Conservation (phyloP, 2,329 filamentous ascomycete species). For the Exophiala sp. region DNA sequence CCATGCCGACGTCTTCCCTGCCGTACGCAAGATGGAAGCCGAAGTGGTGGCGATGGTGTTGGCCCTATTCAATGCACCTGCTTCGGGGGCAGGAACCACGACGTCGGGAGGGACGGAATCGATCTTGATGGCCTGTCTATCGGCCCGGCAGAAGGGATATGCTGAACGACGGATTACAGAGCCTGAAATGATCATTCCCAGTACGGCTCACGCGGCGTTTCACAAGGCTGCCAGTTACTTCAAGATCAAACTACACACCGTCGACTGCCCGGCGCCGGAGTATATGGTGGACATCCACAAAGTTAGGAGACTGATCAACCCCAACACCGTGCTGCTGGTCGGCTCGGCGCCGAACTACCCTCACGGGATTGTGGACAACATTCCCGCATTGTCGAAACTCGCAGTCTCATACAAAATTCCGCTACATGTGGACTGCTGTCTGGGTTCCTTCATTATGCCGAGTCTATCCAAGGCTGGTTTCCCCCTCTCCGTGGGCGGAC, state of each 20-base stretch:
- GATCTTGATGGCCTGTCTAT: conserved; percentile 90
- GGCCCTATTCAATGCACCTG: conserved; percentile 79
- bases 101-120: conserved; percentile 94
- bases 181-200: conserved; percentile 95
- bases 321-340: conserved; percentile 88
- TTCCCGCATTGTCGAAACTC: conserved; percentile 73
- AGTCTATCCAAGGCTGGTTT: conserved; percentile 92
- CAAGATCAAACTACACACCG: conserved; percentile 87
- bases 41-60: conserved; percentile 94
- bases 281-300: conserved; percentile 77
- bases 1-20: conserved; percentile 96
- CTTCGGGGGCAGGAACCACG: conserved; percentile 77
- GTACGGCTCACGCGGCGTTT: conserved; percentile 94
- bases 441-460: conserved; percentile 90
- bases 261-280: conserved; percentile 73
- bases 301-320: conserved; percentile 80
- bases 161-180: conserved; percentile 79
- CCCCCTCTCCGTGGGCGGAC: conserved; percentile 51
- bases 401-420: conserved; percentile 74
- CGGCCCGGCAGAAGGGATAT: conserved; percentile 82
- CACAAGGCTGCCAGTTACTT: conserved; percentile 94
- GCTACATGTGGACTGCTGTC: conserved; percentile 94
- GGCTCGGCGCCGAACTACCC: conserved; percentile 97
- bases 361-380: conserved; percentile 96
- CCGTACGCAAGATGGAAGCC: conserved; percentile 97